Conservation (phyloP, 805 yeast species). For the Wickerhamiella dianesei region DNA sequence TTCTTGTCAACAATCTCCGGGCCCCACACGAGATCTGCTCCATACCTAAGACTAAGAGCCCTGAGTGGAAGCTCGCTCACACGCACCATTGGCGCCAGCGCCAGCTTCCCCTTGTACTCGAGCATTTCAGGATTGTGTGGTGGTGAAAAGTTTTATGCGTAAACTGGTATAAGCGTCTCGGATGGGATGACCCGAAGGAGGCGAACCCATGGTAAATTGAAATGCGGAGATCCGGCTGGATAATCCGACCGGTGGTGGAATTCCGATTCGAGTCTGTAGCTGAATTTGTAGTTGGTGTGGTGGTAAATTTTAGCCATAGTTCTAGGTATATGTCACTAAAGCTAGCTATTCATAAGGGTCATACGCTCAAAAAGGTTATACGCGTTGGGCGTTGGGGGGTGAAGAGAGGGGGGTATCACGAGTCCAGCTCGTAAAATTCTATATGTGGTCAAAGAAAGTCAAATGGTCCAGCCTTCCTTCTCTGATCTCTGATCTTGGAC, state of each 20-base stretch:
- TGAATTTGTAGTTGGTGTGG: slow-evolving; percentile 1
- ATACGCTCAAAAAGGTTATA: too few species aligned
- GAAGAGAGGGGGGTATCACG: background rate
- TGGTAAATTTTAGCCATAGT: too few species aligned
- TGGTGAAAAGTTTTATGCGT: background rate
- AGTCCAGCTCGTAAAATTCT: background rate
- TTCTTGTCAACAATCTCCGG: slow-evolving; percentile 91
- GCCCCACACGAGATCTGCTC: slow-evolving; percentile 93
- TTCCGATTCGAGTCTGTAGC: too few species aligned
- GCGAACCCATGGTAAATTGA: too few species aligned
- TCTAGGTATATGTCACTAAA: too few species aligned
- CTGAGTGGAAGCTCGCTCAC: slow-evolving; percentile 91
- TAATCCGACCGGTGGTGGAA: too few species aligned
- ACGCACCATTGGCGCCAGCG: slow-evolving; percentile 89
- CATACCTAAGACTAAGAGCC: slow-evolving; percentile 61
- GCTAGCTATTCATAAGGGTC: too few species aligned
- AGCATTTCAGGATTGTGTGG: slow-evolving; percentile 30
- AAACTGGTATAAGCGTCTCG: background rate
- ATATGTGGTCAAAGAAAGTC: too few species aligned
- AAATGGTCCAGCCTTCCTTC: background rate
- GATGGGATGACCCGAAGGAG: background rate
- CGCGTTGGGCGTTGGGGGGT: too few species aligned
- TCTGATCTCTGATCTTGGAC: slow-evolving; percentile 10
- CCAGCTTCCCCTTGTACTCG: slow-evolving; percentile 62
- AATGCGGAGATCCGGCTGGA: too few species aligned